These are phyloP conservation scores for Alternaria sp. DNA, from an alignment of 2,329 filamentous ascomycete species.

Conservation along the genomic window DNA sequence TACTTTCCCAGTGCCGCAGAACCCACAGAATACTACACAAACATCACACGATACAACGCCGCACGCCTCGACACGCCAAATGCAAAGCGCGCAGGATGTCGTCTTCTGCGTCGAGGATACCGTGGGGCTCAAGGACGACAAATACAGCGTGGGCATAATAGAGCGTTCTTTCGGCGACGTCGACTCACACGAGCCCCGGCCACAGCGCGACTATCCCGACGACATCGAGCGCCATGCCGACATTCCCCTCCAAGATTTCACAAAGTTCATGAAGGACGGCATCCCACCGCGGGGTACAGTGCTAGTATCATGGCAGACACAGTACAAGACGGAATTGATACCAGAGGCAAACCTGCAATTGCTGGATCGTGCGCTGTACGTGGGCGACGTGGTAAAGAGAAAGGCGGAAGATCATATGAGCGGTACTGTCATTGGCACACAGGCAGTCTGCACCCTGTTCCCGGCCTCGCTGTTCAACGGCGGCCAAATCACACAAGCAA, in stretches of 20 bases:
- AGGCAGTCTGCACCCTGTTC: slow-evolving; percentile 57
- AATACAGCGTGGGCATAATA: slow-evolving; percentile 55
- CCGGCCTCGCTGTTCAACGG: slow-evolving; percentile 41
- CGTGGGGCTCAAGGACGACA: slow-evolving; percentile 52
- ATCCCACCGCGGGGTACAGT: slow-evolving; percentile 63
- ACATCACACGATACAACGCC: not conserved
- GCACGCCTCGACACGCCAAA: slow-evolving; percentile 4
- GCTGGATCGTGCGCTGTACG: slow-evolving; percentile 62
- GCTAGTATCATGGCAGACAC: slow-evolving; percentile 59
- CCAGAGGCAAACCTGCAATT: slow-evolving; percentile 57
- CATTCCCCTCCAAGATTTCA: slow-evolving; percentile 45
- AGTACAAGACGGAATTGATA: slow-evolving; percentile 54
- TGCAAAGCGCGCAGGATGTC: slow-evolving; percentile 28
- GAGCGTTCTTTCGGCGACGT: slow-evolving; percentile 55
- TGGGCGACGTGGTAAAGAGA: slow-evolving; percentile 66
- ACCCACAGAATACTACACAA: slow-evolving; percentile 5
- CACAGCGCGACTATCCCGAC: slow-evolving; percentile 50
- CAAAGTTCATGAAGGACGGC: slow-evolving; percentile 54
- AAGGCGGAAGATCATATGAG: slow-evolving; percentile 59
- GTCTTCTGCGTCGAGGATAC: slow-evolving; percentile 55
- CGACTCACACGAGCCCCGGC: slow-evolving; percentile 57
- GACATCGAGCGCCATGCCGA: slow-evolving; percentile 49
- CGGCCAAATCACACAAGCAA: slow-evolving; percentile 30
- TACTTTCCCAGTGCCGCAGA: slow-evolving; percentile 12
- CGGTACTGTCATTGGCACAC: slow-evolving; percentile 63